Evolutionary conservation across 129 eudicot species (phyloP).

Genomic region (Flaveria bidentis): DNA sequence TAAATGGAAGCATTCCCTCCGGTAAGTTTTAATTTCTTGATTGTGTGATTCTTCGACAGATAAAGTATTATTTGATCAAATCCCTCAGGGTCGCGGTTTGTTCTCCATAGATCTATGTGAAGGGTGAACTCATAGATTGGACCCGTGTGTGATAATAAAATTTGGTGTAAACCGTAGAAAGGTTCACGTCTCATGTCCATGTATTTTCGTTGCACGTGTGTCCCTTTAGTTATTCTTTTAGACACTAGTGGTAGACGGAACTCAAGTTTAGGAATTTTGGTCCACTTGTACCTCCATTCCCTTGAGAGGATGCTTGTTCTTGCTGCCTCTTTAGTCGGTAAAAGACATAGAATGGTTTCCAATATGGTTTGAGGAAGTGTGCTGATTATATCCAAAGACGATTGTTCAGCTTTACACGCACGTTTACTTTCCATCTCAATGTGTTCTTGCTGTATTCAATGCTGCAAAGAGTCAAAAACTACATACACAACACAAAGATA

Average conservation of each 20-base stretch:
- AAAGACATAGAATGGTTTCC: conserved; percentile 10
- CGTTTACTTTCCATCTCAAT: background rate
- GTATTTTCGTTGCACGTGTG: background rate
- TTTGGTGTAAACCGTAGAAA: conserved; percentile 11
- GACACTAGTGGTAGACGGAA: background rate
- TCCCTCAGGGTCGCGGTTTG: background rate
- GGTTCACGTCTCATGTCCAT: background rate
- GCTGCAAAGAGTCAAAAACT: conserved; percentile 11
- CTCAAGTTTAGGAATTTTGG: conserved; percentile 20
- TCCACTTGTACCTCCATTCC: conserved; percentile 35
- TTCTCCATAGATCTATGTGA: background rate
- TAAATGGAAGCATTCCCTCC: background rate
- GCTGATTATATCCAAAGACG: conserved; percentile 13
- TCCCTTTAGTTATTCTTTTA: too few relatives aligned
- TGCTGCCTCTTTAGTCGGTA: conserved; percentile 10
- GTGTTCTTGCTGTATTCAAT: background rate
- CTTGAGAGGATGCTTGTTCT: conserved; percentile 28
- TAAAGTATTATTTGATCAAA: background rate
- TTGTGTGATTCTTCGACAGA: background rate
- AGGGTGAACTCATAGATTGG: conserved; percentile 14
- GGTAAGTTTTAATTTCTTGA: background rate
- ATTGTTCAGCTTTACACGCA: background rate
- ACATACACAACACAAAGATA: too few relatives aligned
- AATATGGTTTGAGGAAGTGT: conserved; percentile 11
- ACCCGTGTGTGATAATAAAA: conserved; percentile 16